Evolutionary conservation across 345 rosid species (phyloP).

Genomic region (Streptanthus diversifolius): DNA sequence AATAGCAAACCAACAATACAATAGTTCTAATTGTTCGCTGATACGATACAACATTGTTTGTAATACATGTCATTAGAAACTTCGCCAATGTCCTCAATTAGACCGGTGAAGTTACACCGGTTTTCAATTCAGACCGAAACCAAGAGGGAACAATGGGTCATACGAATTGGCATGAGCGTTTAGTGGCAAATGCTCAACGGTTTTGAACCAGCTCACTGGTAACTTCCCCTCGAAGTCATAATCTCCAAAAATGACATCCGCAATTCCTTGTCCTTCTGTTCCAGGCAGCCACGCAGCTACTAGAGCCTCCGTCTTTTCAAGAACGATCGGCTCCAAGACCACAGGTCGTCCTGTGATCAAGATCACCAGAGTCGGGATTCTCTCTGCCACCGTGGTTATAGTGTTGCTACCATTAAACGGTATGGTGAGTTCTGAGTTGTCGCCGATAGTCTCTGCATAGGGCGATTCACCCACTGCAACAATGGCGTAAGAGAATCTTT

Average conservation of each 20-base stretch:
- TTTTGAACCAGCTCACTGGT: slow-evolving; percentile 39
- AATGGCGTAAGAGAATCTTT: slow-evolving; percentile 60
- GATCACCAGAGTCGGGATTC: slow-evolving; percentile 61
- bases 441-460: slow-evolving; percentile 69
- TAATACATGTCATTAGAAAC: background rate
- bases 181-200: slow-evolving; percentile 48
- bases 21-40: background rate
- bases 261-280: slow-evolving; percentile 35
- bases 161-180: slow-evolving; percentile 41
- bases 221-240: slow-evolving; percentile 32
- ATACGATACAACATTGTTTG: slow-evolving; percentile 10
- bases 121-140: slow-evolving; percentile 52
- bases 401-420: slow-evolving; percentile 56
- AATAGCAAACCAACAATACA: background rate
- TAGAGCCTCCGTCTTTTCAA: slow-evolving; percentile 59
- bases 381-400: slow-evolving; percentile 48
- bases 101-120: background rate
- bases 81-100: background rate
- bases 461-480: slow-evolving; percentile 80
- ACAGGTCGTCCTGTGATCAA: slow-evolving; percentile 77
- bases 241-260: slow-evolving; percentile 37
- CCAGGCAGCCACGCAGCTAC: slow-evolving; percentile 47
- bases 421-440: slow-evolving; percentile 50
- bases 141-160: slow-evolving; percentile 65
- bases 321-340: slow-evolving; percentile 48